A percentile compares a stretch with the other conserved stretches of the same genome.
Conservation (phyloP, 495 filamentous ascomycete species). For the Neurospora sp. region DNA sequence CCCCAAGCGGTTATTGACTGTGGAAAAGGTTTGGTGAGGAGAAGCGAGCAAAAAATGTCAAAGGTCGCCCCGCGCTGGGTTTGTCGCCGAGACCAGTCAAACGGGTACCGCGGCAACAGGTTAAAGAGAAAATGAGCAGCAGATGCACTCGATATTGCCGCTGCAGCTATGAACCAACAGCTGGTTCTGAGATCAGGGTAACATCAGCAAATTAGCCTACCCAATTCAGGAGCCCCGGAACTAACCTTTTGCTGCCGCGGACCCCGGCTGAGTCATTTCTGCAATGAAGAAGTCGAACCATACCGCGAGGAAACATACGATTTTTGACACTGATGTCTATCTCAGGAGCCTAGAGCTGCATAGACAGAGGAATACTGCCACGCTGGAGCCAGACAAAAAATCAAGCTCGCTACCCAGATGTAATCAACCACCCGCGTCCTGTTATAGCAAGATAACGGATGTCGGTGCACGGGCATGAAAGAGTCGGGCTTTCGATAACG, state of each 20-base stretch:
- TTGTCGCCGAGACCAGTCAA: neutral
- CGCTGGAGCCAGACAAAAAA: too few relatives aligned
- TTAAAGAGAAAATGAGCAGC: neutral
- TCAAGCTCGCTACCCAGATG: too few relatives aligned
- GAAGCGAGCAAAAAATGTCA: neutral
- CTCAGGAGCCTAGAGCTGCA: too few relatives aligned
- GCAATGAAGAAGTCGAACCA: neutral
- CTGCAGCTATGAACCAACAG: neutral
- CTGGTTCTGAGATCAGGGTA: neutral
- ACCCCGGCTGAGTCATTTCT: neutral
- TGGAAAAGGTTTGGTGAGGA: neutral
- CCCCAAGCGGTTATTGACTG: neutral
- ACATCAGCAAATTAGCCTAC: neutral
- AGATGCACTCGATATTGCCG: neutral
- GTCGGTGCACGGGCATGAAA: neutral
- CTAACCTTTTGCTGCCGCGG: neutral
- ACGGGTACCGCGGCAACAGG: neutral
- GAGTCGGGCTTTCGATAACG: neutral
- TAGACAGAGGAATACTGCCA: too few relatives aligned
- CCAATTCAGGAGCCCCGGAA: neutral
- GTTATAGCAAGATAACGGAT: neutral
- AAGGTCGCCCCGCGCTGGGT: neutral
- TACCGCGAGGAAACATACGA: neutral
- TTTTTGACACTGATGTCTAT: too few relatives aligned
- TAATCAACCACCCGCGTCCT: too few relatives aligned